These are phyloP conservation scores for Hippophae rhamnoides DNA, from an alignment of 306 rosid genomes.

Conservation along the genomic window DNA sequence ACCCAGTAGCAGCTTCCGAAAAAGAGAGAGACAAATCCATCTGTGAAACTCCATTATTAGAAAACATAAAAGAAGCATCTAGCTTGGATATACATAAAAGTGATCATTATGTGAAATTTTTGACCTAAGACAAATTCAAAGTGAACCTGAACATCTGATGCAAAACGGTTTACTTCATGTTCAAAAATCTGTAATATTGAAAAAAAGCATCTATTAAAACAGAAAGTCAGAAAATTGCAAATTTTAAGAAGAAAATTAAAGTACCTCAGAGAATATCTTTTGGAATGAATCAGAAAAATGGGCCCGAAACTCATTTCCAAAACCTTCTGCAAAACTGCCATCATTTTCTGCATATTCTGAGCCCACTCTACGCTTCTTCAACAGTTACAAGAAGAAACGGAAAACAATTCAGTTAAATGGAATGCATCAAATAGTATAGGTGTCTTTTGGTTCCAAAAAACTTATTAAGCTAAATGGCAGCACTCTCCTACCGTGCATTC, in stretches of 20 bases:
- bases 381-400: constrained; percentile 7
- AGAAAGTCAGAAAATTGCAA: neutral
- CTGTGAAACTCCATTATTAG: constrained; percentile 24
- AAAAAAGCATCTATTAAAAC: constrained; percentile 3
- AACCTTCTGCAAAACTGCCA: constrained; percentile 29
- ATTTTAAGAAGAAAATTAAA: neutral
- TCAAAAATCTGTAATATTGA: constrained; percentile 66
- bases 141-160: constrained; percentile 69
- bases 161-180: constrained; percentile 40
- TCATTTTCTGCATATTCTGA: constrained; percentile 42
- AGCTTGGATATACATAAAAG: constrained; percentile 18
- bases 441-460: constrained; percentile 16
- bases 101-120: constrained; percentile 8
- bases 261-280: constrained; percentile 88
- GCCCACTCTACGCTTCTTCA: constrained; percentile 38
- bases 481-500: too few species aligned
- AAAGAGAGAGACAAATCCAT: constrained; percentile 65
- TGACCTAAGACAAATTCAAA: constrained; percentile 11
- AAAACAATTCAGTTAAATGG: constrained; percentile 19
- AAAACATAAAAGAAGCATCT: constrained; percentile 16
- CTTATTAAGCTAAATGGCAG: neutral
- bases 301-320: constrained; percentile 47
- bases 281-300: constrained; percentile 82
- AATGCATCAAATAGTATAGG: constrained; percentile 7
- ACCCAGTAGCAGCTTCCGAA: constrained; percentile 76